Percentiles rank a stretch among this genome's conserved stretches.
Evolutionary conservation across 2,329 filamentous ascomycete species (phyloP).

Genomic region (Atkinsonella hypoxylon): DNA sequence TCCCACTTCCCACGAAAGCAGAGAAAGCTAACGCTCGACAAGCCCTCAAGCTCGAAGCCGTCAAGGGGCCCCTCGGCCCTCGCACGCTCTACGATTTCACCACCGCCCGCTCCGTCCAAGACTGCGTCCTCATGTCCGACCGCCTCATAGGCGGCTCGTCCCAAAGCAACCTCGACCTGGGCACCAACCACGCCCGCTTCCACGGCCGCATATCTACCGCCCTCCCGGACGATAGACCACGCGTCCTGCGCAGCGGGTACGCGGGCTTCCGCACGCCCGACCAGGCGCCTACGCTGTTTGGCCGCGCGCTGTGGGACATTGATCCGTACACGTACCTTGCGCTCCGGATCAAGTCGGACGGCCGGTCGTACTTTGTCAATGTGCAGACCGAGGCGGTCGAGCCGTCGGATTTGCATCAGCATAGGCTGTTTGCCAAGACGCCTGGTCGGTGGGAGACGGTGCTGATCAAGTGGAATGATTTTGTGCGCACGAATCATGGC

Average conservation of each 20-base stretch:
- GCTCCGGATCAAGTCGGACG: constrained; percentile 79
- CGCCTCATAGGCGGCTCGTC: constrained; percentile 79
- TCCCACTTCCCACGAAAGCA: too few species aligned
- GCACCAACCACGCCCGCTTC: constrained; percentile 52
- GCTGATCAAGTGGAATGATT: constrained; percentile 81
- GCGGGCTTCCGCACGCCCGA: constrained; percentile 83
- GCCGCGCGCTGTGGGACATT: constrained; percentile 75
- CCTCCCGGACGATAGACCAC: constrained; percentile 61
- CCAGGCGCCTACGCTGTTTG: constrained; percentile 68
- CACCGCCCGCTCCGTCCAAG: constrained; percentile 29
- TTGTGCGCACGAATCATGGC: constrained; percentile 89
- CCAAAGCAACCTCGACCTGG: constrained; percentile 55
- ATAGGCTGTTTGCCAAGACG: constrained; percentile 67
- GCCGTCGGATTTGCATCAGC: constrained; percentile 91
- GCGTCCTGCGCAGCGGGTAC: constrained; percentile 71
- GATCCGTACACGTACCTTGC: constrained; percentile 83
- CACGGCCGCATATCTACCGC: constrained; percentile 80
- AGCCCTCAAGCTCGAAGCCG: constrained; percentile 59
- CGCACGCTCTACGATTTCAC: constrained; percentile 55
- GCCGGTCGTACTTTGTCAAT: constrained; percentile 87
- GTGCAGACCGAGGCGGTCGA: constrained; percentile 90
- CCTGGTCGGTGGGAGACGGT: constrained; percentile 91
- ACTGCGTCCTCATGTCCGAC: constrained; percentile 75
- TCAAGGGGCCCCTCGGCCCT: constrained; percentile 52
- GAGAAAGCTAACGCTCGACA: neutral